Base-by-base conservation (phyloP, 1,284 basidiomycete species). In the Polyporus tsugae region DNA sequence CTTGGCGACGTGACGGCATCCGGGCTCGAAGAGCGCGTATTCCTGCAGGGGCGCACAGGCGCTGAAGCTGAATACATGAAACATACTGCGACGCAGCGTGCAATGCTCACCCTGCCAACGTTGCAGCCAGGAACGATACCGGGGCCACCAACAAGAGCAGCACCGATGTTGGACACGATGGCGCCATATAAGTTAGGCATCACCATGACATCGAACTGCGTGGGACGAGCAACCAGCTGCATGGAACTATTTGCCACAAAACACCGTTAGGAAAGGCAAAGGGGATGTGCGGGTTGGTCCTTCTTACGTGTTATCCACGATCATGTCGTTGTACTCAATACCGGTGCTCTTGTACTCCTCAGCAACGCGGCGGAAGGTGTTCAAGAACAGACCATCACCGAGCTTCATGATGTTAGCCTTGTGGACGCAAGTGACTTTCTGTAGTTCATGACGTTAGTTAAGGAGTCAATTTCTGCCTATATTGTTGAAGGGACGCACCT, bases 401-500 rank as follows among this genome's bases (percentile, higher is more conserved):
- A 99, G 91, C 85, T 99, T 99, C 98, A 99, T 99, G 87, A 99
- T 99, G 88, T 99, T 99, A 79, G 98, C 98, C 86, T 99, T 99
- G 92, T 99, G 98, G 62, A 99, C 97, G 80, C 97, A 99, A 66
- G 98, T 99, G 76, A 99, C 98, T 93, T 97, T 98, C 95, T 97
- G 77, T 22, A 72, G 11, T 38, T n/a, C 15, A 53, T 52, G 13
- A 38, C n/a, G 11, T 35, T 19, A 9, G 38, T 22, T 60, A 0
- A 25, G 13, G 9, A 64, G 59, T 41, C 36, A n/a, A 2, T 19
- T 41, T 9, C 38, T 39, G 35, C 17, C 29, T 1, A 29, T 29
- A 29, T 29, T 29, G 29, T 29, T 29, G 29, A 11, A 15, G 2
- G n/a, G 9, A 41, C 83, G 66, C 69, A 91, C 95, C 90, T 98